Evolutionary conservation across 2,329 filamentous ascomycete genomes (phyloP).

Genomic region (Emericellopsis atlantica): DNA sequence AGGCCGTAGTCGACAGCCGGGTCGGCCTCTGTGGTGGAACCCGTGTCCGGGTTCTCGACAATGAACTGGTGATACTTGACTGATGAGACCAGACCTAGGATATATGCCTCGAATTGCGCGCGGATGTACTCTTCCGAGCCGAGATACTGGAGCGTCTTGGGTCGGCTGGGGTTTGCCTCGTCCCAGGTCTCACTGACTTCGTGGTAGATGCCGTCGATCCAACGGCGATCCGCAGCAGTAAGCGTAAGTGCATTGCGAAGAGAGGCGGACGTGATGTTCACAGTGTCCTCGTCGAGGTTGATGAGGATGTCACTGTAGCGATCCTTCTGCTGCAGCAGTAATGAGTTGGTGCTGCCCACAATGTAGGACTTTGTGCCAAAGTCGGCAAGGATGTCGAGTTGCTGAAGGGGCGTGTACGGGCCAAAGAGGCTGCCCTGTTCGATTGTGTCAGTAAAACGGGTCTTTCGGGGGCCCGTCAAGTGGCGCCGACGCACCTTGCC

Average conservation of each 20-base stretch:
- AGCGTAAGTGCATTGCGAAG: constrained; percentile 64
- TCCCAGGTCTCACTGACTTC: constrained; percentile 97
- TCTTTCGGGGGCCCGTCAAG: neutral
- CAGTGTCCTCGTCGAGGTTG: constrained; percentile 81
- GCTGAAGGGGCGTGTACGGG: constrained; percentile 91
- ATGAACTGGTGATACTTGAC: constrained; percentile 79
- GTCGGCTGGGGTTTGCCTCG: constrained; percentile 72
- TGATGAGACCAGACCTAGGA: constrained; percentile 75
- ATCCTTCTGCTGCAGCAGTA: constrained; percentile 87
- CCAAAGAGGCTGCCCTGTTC: constrained; percentile 79
- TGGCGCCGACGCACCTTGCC: constrained; percentile 54
- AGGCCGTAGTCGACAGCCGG: constrained; percentile 71
- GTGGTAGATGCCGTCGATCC: constrained; percentile 93
- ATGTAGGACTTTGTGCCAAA: constrained; percentile 94
- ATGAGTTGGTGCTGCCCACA: constrained; percentile 90
- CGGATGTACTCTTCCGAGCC: constrained; percentile 97
- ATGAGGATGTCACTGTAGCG: constrained; percentile 93
- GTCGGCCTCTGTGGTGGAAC: constrained; percentile 66
- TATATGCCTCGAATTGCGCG: constrained; percentile 92
- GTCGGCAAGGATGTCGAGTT: constrained; percentile 87
- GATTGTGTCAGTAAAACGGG: neutral
- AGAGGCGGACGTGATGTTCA: constrained; percentile 73
- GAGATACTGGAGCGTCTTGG: constrained; percentile 90
- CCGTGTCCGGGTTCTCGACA: constrained; percentile 40
- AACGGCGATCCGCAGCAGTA: constrained; percentile 77